phyloP scores from a whole-genome alignment of 202 grass and related monocot species.

The Panicum virgatum region DNA sequence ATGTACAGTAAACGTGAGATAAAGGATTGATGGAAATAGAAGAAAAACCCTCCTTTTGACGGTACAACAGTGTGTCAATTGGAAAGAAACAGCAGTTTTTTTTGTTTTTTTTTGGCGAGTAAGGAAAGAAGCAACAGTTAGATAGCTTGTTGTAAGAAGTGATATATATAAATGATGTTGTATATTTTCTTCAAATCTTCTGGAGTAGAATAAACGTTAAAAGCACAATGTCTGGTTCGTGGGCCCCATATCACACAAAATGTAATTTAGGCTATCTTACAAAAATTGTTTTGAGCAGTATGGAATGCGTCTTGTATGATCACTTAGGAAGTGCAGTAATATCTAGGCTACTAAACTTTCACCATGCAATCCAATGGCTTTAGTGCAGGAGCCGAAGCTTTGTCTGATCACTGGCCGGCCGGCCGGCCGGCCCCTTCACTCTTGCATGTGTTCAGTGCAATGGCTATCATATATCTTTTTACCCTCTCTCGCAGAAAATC shows the following conservation, averaged over 20 bases:
- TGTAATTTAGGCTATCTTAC: background rate
- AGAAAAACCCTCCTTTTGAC: background rate
- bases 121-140: conserved; percentile 11
- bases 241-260: background rate
- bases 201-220: background rate
- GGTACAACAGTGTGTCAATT: background rate
- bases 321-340: too few species aligned
- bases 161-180: background rate
- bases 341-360: too few species aligned
- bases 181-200: background rate
- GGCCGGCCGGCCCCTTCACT: too few species aligned
- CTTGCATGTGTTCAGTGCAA: too few species aligned
- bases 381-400: too few species aligned
- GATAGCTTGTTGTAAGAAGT: background rate
- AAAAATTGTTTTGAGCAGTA: too few species aligned
- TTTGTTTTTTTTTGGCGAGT: too few species aligned
- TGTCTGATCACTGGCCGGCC: too few species aligned
- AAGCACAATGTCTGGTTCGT: background rate
- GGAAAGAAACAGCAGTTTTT: conserved; percentile 13
- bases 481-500: too few species aligned
- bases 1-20: conserved; percentile 9
- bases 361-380: too few species aligned
- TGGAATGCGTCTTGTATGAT: too few species aligned
- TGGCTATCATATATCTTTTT: too few species aligned
- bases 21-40: conserved; percentile 14